phyloP scores from a whole-genome alignment of 306 rosid genomes.

The Vigna radiata region DNA sequence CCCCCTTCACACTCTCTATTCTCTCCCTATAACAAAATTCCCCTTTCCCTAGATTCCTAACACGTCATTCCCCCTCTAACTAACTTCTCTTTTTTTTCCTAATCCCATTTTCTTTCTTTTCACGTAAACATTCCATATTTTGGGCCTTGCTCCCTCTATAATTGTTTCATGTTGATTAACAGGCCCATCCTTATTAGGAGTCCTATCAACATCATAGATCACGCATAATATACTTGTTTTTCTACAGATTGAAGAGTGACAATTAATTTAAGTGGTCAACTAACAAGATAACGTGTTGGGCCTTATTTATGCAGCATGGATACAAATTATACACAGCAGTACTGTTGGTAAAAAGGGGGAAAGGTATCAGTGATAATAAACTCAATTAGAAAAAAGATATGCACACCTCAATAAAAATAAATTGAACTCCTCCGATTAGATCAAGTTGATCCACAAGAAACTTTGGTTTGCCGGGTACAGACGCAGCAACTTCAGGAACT shows the following conservation, averaged over 20 bases:
- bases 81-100: no score
- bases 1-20: no score
- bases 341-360: constrained; percentile 2
- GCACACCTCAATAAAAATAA: constrained; percentile 87
- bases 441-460: constrained; percentile 90
- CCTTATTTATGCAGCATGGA: not conserved
- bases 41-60: no score
- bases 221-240: not conserved
- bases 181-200: no score
- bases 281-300: not conserved
- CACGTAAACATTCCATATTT: no score
- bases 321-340: constrained; percentile 15
- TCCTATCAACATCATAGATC: not conserved
- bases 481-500: constrained; percentile 58
- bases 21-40: no score
- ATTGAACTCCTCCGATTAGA: constrained; percentile 92
- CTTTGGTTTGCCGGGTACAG: constrained; percentile 54
- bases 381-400: constrained; percentile 18
- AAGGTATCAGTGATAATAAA: constrained; percentile 4
- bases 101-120: no score
- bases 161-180: no score
- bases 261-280: constrained; percentile 3
- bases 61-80: no score
- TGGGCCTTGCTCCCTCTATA: no score
- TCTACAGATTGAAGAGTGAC: not conserved